Percentiles rank a stretch among this genome's conserved stretches.
Conservation (phyloP, 495 filamentous ascomycete genomes). For the Neurospora pannonica region DNA sequence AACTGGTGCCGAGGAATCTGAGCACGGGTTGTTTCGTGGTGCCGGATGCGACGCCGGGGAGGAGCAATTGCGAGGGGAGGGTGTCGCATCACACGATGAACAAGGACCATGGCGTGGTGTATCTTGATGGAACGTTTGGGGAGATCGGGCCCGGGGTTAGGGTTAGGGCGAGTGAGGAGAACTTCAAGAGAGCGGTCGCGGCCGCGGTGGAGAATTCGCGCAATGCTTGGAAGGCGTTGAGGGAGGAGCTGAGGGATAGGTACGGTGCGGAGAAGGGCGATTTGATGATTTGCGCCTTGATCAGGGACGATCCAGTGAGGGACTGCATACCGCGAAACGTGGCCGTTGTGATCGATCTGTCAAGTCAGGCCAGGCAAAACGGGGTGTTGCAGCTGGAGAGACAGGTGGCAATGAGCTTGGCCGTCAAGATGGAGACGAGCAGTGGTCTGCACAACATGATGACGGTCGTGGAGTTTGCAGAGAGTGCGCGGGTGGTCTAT, state of each 20-base stretch:
- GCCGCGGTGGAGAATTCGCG: slow-evolving; percentile 13
- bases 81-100: slow-evolving; percentile 15
- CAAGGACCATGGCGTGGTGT: slow-evolving; percentile 18
- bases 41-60: slow-evolving; percentile 10
- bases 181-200: slow-evolving; percentile 13
- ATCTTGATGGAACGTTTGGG: slow-evolving; percentile 16
- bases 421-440: neutral
- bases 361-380: neutral
- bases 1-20: slow-evolving; percentile 15
- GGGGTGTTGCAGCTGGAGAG: neutral
- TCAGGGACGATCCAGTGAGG: slow-evolving; percentile 17
- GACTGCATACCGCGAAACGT: slow-evolving; percentile 7
- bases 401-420: slow-evolving; percentile 1
- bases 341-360: neutral
- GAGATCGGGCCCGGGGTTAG: slow-evolving; percentile 3
- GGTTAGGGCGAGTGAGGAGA: slow-evolving; percentile 2
- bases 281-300: slow-evolving; percentile 18
- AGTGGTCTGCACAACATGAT: slow-evolving; percentile 3
- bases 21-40: slow-evolving; percentile 19
- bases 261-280: slow-evolving; percentile 13
- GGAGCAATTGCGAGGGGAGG: slow-evolving; percentile 12
- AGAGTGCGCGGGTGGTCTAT: slow-evolving; percentile 3
- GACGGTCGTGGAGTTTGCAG: slow-evolving; percentile 8
- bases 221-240: slow-evolving; percentile 9
- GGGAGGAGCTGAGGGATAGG: slow-evolving; percentile 4